Base-by-base conservation (phyloP, 1,139 yeast genomes). In the Candida buenavistaensis region DNA sequence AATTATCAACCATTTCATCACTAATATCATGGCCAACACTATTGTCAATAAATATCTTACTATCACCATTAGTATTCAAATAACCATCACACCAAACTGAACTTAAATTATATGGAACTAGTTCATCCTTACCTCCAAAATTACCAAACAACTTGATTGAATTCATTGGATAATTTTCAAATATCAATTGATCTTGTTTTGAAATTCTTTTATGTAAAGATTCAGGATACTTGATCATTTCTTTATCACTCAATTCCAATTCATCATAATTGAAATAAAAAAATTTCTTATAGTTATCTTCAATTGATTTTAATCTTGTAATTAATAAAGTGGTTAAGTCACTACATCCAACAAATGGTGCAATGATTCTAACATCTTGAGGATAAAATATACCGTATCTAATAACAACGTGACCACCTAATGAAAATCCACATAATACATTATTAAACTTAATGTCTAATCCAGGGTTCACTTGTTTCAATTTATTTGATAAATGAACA, bases 321-420 rank as follows among this genome's bases (percentile, higher is more conserved):
- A 72, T 38, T 45, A 74, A 52, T 37, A 74, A 54, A 3, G 75
- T 56, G 4, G 74, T 51, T 40, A 74, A 51, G 36, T 74, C 77
- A 30, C 62, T 55, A 34, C 68, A 61, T 1, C 79, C 81, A 33
- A 75, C 59, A 15, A 74, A 65, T 1, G 81, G 80, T 29, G 68
- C 65, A 28, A 71, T 56, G 12, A 62, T 61, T 11, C 59, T 55
- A 3, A 71, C 68, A 24, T 54, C 42, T 3, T 62, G 55, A 1
- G 78, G 78, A 41, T 58, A 59, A 41, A 53, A 50, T 27, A 49
- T 50, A 5, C 72, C 78, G 34, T 70, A 67, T 34, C 81, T 56
- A 54, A 78, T 74, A 16, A 72, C 61, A 8, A 72, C 59, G 52
- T 81, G 85, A 0, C 78, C 88, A 2, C 88, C 87, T 42, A 79